Conservation (phyloP, 257 asterid species). For the Galeopsis tetrahit region DNA sequence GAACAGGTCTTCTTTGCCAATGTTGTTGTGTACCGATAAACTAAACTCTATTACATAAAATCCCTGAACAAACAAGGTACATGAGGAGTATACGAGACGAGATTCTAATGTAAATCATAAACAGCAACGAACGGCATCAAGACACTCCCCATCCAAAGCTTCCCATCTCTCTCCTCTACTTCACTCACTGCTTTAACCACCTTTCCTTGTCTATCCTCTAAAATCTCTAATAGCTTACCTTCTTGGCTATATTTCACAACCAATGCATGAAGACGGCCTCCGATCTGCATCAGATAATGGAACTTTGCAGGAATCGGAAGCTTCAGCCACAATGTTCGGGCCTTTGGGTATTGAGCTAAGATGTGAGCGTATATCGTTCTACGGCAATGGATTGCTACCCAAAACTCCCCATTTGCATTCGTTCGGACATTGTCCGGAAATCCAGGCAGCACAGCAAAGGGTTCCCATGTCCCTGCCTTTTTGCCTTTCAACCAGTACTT, state of each 20-base stretch:
- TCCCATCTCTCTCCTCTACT: conserved; percentile 91
- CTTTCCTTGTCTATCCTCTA: conserved; percentile 84
- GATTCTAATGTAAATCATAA: conserved; percentile 49
- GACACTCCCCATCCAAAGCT: conserved; percentile 96
- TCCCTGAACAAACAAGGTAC: background rate
- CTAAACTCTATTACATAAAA: conserved; percentile 20
- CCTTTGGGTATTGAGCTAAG: conserved; percentile 51
- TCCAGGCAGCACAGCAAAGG: conserved; percentile 78
- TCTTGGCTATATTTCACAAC: conserved; percentile 79
- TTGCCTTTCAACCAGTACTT: conserved; percentile 93
- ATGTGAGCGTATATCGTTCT: conserved; percentile 62
- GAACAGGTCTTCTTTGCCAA: background rate
- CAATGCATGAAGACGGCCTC: conserved; percentile 68
- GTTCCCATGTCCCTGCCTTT: conserved; percentile 66
- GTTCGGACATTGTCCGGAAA: conserved; percentile 84
- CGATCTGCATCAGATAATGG: conserved; percentile 76
- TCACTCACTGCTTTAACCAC: conserved; percentile 84
- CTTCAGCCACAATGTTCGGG: conserved; percentile 61
- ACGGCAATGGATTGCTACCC: conserved; percentile 90
- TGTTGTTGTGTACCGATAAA: background rate
- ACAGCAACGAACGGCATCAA: conserved; percentile 82
- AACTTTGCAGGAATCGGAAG: conserved; percentile 72
- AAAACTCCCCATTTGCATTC: conserved; percentile 78
- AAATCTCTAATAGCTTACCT: conserved; percentile 63
- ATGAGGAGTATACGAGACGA: background rate